These are phyloP conservation scores for Trichoderma simmonsii DNA, from an alignment of 2,329 filamentous ascomycete species.

Conservation along the genomic window DNA sequence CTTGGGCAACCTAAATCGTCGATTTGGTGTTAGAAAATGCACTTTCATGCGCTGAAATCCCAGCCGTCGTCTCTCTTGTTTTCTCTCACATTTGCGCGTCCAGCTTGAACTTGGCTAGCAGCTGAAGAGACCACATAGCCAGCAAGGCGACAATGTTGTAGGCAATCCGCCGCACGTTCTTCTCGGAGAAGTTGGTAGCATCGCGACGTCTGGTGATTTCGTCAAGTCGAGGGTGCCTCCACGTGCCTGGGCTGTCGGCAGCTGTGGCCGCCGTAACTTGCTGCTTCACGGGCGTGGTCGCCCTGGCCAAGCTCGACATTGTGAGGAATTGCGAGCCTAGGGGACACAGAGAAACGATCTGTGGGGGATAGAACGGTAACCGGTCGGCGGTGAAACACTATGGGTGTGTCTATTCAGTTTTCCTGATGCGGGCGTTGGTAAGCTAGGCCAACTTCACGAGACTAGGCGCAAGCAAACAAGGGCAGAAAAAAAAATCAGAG, in stretches of 20 bases:
- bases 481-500: conserved; percentile 8
- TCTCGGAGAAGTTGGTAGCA: conserved; percentile 72
- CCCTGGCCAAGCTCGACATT: conserved; percentile 33
- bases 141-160: conserved; percentile 59
- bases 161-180: conserved; percentile 67
- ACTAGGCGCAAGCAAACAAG: conserved; percentile 3
- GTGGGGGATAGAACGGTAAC: not conserved
- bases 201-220: conserved; percentile 83
- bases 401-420: not conserved
- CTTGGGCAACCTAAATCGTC: conserved; percentile 31
- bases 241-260: conserved; percentile 68
- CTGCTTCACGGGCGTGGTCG: conserved; percentile 40
- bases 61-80: not conserved
- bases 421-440: conserved; percentile 5
- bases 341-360: not conserved
- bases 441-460: not conserved
- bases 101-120: conserved; percentile 36
- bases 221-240: conserved; percentile 83
- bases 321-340: not conserved
- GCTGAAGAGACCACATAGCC: conserved; percentile 36
- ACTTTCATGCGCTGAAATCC: conserved; percentile 6
- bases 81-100: conserved; percentile 40
- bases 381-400: not conserved
- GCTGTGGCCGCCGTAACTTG: conserved; percentile 36
- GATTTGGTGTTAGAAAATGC: conserved; percentile 21